Conservation (phyloP, 257 asterid genomes). For the Solanum gandarillasii region DNA sequence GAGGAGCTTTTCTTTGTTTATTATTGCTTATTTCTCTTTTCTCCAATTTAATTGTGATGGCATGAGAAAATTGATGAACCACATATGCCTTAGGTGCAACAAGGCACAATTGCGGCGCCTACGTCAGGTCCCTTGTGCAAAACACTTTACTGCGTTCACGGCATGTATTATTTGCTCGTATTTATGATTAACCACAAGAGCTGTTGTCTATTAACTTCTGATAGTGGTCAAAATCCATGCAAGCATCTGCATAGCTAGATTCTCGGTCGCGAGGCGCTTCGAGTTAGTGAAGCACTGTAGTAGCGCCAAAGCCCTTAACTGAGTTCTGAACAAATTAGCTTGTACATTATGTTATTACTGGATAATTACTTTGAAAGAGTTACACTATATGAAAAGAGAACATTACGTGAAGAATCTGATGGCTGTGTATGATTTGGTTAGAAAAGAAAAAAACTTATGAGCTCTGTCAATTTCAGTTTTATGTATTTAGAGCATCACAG, state of each 20-base stretch:
- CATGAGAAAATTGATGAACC: not conserved
- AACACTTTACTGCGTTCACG: no score
- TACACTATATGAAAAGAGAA: not conserved
- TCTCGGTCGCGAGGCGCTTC: not conserved
- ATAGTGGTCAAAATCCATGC: not conserved
- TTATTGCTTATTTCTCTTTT: not conserved
- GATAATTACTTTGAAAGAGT: not conserved
- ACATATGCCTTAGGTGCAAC: not conserved
- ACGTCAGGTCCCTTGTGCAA: not conserved
- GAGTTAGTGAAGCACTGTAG: not conserved
- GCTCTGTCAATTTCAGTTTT: not conserved
- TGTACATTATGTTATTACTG: not conserved
- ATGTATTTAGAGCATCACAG: not conserved
- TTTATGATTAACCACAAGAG: not conserved
- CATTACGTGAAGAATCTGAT: not conserved
- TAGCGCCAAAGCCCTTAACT: not conserved
- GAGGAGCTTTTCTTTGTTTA: not conserved
- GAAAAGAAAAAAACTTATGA: not conserved
- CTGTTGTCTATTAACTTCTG: not conserved
- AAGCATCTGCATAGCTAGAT: not conserved
- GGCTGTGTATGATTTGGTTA: not conserved
- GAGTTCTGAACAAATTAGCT: not conserved
- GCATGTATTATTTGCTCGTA: not conserved
- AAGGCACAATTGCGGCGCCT: not conserved
- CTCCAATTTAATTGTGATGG: not conserved